These are phyloP conservation scores for Phytophthora capsici DNA, from an alignment of 352 stramenopile species.

Conservation along the genomic window DNA sequence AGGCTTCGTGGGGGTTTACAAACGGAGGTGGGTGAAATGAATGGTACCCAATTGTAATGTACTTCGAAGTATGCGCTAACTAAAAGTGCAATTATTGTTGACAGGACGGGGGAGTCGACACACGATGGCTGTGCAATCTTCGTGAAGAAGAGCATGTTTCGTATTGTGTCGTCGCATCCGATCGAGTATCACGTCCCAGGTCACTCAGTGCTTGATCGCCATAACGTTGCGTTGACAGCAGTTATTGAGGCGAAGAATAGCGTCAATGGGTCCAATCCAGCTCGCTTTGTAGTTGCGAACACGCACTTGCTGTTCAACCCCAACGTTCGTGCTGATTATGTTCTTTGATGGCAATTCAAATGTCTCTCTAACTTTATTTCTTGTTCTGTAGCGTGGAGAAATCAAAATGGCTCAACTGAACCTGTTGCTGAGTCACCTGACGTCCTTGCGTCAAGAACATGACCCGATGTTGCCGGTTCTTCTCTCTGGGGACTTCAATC, in stretches of 20 bases:
- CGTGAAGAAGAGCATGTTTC: conserved; percentile 50
- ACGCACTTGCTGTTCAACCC: conserved; percentile 82
- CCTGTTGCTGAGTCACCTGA: conserved; percentile 48
- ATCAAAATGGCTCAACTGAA: conserved; percentile 72
- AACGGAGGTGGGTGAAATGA: conserved; percentile 51
- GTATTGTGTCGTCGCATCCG: conserved; percentile 47
- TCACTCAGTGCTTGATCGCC: conserved; percentile 55
- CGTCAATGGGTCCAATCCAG: conserved; percentile 7
- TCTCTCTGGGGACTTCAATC: conserved; percentile 75
- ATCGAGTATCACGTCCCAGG: conserved; percentile 56
- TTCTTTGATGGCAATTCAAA: neutral
- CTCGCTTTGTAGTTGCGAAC: conserved; percentile 63
- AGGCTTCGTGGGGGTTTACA: conserved; percentile 62
- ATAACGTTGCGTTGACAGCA: conserved; percentile 65
- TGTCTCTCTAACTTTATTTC: conserved; percentile 5
- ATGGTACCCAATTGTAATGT: neutral
- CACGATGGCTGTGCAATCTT: conserved; percentile 78
- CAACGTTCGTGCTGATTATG: conserved; percentile 39
- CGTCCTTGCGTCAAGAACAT: conserved; percentile 27
- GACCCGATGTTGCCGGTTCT: conserved; percentile 43
- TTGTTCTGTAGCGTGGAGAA: conserved; percentile 54
- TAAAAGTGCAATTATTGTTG: conserved; percentile 8
- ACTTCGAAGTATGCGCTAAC: too few species aligned
- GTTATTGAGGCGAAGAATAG: conserved; percentile 44
- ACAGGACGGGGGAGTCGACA: conserved; percentile 62